These are phyloP conservation scores for Cladosporium phlei DNA, from an alignment of 2,329 filamentous ascomycete species.

Conservation along the genomic window DNA sequence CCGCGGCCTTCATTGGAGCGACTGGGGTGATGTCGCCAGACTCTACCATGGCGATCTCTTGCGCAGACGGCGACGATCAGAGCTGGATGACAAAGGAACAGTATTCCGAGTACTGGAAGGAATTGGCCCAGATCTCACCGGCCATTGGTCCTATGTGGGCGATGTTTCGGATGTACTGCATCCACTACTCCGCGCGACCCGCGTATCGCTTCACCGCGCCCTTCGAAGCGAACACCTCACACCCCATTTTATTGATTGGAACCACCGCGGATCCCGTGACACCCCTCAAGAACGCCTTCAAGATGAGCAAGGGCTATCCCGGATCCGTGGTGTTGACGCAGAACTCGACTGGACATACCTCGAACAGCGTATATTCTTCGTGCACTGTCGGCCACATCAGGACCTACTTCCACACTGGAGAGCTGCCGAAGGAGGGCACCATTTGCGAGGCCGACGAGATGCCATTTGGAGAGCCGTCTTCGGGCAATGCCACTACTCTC, in stretches of 20 bases:
- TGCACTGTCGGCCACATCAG: constrained; percentile 26
- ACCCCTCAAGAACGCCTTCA: constrained; percentile 27
- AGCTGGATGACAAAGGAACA: constrained; percentile 19
- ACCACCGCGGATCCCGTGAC: constrained; percentile 35
- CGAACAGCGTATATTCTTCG: constrained; percentile 3
- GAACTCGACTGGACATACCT: constrained; percentile 30
- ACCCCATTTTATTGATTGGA: constrained; percentile 29
- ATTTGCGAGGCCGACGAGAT: constrained; percentile 28
- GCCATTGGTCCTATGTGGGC: constrained; percentile 37
- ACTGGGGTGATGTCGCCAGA: constrained; percentile 12
- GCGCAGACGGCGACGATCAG: constrained; percentile 37
- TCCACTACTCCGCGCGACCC: constrained; percentile 35
- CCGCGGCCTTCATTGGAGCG: constrained; percentile 2
- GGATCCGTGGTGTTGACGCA: constrained; percentile 30
- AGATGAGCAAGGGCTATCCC: constrained; percentile 33
- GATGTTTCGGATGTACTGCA: constrained; percentile 34
- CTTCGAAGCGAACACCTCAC: constrained; percentile 24
- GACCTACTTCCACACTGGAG: constrained; percentile 31
- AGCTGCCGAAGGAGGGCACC: constrained; percentile 25
- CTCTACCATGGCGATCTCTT: constrained; percentile 33
- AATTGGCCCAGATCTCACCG: constrained; percentile 32
- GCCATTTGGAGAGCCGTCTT: constrained; percentile 21
- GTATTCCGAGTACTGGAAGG: constrained; percentile 34
- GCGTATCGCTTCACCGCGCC: constrained; percentile 31
- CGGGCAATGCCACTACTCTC: neutral